Percentiles rank a stretch among this genome's conserved stretches.
Evolutionary conservation across 257 asterid species (phyloP).

Genomic region (Capsicum baccatum): DNA sequence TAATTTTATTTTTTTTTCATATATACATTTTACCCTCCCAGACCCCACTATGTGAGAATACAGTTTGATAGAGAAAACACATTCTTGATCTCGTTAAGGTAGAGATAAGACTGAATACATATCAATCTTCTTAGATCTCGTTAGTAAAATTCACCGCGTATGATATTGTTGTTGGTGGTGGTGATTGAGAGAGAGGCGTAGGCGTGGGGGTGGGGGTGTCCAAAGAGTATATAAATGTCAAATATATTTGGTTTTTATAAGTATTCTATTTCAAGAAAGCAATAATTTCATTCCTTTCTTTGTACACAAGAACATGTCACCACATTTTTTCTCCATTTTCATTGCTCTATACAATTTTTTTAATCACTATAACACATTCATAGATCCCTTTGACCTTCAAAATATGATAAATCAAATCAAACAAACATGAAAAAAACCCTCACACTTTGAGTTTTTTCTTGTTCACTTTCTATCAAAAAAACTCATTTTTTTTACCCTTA

Average conservation of each 20-base stretch:
- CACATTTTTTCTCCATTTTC: slow-evolving; percentile 40
- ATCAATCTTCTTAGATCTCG: no score
- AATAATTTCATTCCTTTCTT: slow-evolving; percentile 36
- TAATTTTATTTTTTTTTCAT: no score
- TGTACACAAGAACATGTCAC: slow-evolving; percentile 46
- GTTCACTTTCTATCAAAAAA: background rate
- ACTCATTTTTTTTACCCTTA: slow-evolving; percentile 23
- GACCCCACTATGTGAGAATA: no score
- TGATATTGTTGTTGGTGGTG: no score
- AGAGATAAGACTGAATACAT: no score
- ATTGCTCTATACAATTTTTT: slow-evolving; percentile 8
- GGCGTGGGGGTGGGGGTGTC: no score
- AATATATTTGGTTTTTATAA: background rate
- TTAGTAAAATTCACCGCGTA: no score
- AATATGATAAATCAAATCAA: slow-evolving; percentile 14
- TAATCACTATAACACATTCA: background rate
- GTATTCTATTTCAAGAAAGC: slow-evolving; percentile 21
- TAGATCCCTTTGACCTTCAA: background rate
- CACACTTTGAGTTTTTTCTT: background rate
- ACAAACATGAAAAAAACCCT: slow-evolving; percentile 12
- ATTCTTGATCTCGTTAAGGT: no score
- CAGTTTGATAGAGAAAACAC: no score
- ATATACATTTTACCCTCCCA: no score
- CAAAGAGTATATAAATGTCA: slow-evolving; percentile 17
- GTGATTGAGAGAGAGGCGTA: no score